Evolutionary conservation across 768 basidiomycete genomes (phyloP), one percentile per base, ranked within the genome.

Genomic region (Mycena chlorophos): DNA sequence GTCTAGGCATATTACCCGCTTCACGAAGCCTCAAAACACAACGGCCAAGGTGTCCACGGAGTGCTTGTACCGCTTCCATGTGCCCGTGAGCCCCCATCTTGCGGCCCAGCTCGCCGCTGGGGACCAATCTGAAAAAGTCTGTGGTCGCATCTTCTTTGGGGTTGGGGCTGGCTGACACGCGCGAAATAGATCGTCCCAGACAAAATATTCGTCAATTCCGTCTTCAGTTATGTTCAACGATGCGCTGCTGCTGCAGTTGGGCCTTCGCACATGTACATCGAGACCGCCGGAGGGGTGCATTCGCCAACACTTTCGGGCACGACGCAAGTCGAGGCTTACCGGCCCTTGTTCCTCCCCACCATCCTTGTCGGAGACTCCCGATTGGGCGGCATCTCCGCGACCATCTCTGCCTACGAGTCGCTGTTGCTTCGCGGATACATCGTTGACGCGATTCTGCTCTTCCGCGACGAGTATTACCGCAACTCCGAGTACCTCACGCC

Each of bases 211-310:
- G 75, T 89, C 26, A 78, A 79, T 46, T 77, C 88, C 2, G 75
- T 96, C 25, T 78, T 86, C 2, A 71, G 73, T 31, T 80, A 89
- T 61, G 82, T 91, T n/a, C 75, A 78, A 29, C 57, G 70, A 23
- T 82, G 82, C 64, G 85, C 86, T 1, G 60, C 66, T 3, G 59
- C 56, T 1, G 48, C 63, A 20, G 61, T 54, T 2, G 63, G 63
- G 10, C 64, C 62, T 13, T 75, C 79, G 2, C 82, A 88, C 63
- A 80, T 94, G 78, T 98, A 88, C 64, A 73, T 98, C 43, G 96
- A 98, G 71, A 95, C 96, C 8, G 96, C 95, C 14, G 96, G 96
- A 83, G 96, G 95, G 93, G 70, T 78, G 84, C 95, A 97, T 64
- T 95, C 92, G 62, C 96, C 96, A 0, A 85, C 89, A 2, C 73